Evolutionary conservation across 352 stramenopile genomes (phyloP), one percentile per base, ranked within the genome.

Genomic region (Phytophthora quininea): DNA sequence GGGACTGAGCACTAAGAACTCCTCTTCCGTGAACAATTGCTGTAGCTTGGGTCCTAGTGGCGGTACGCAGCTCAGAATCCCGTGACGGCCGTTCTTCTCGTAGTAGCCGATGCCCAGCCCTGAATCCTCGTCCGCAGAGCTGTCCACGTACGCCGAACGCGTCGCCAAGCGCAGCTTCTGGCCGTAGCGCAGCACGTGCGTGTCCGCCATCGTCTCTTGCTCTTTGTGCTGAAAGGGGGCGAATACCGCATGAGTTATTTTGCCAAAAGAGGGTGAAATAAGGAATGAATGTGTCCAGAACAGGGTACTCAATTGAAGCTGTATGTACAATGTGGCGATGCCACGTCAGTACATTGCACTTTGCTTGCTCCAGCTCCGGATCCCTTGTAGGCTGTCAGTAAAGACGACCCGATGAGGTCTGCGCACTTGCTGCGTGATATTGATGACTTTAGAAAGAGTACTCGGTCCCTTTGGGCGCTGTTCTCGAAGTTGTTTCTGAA

Each of bases 61-160:
- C 46, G 88, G 84, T 37, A 96, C 88, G 58, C 77, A 88, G 71
- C 83, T 92, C 46, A 96, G 62, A 56, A 96, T 91, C 30, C 88
- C 88, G 67, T 96, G 88, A 35, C 87, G 87, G 3, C 88, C 88
- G 55, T 93, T 91, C 72, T 96, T 96, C 68, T 94, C 84, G 74
- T 96, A 96, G 67, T 90, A 90, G 37, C 88, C 88, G 59, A 96
- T 88, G 42, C 79, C 79, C 31, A 88, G 3, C 49, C 69, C 54
- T 2, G 27, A 43, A 24, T n/a, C 24, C 10, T 40, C 4, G 10
- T 48, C n/a, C 2, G 48, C 49, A 1, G 15, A 14, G 8, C 30
- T 70, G 40, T 69, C 35, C 0, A 64, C 67, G 70, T 93, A 93
- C 53, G 76, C 74, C 12, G 85, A 93, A 24, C 59, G 64, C 32